Conservation (phyloP, 208 protist species). For the Willaertia magna region DNA sequence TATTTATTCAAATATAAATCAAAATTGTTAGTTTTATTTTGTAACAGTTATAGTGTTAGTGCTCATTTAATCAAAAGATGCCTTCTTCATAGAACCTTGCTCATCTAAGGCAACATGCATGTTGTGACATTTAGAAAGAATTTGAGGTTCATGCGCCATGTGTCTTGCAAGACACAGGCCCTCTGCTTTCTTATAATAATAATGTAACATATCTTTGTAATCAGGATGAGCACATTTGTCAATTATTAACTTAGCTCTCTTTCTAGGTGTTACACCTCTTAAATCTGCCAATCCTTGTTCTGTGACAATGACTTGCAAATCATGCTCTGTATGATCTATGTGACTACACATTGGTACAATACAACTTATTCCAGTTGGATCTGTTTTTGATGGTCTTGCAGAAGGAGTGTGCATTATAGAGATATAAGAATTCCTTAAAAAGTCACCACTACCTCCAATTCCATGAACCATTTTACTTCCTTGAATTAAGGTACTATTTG, state of each 20-base stretch:
- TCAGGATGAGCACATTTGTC: constrained; percentile 38
- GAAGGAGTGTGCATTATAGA: constrained; percentile 33
- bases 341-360: constrained; percentile 28
- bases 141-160: constrained; percentile 28
- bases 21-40: too few species aligned
- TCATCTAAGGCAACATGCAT: constrained; percentile 25
- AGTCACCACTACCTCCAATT: constrained; percentile 34
- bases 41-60: too few species aligned
- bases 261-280: constrained; percentile 5
- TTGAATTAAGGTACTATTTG: constrained; percentile 20
- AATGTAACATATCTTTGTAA: constrained; percentile 31
- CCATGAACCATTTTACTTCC: constrained; percentile 28
- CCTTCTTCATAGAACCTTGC: constrained; percentile 37
- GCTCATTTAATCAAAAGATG: too few species aligned
- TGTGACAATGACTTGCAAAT: constrained; percentile 30
- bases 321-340: constrained; percentile 33
- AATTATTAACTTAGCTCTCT: constrained; percentile 30
- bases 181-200: constrained; percentile 24
- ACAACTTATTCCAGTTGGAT: constrained; percentile 24
- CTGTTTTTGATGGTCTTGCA: constrained; percentile 24
- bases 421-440: constrained; percentile 25
- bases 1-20: too few species aligned
- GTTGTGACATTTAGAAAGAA: constrained; percentile 28
- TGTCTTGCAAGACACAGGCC: not conserved
- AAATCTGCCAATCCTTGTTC: constrained; percentile 33